Evolutionary conservation across 2,329 filamentous ascomycete species (phyloP).

Genomic region (Phialophora expanda): DNA sequence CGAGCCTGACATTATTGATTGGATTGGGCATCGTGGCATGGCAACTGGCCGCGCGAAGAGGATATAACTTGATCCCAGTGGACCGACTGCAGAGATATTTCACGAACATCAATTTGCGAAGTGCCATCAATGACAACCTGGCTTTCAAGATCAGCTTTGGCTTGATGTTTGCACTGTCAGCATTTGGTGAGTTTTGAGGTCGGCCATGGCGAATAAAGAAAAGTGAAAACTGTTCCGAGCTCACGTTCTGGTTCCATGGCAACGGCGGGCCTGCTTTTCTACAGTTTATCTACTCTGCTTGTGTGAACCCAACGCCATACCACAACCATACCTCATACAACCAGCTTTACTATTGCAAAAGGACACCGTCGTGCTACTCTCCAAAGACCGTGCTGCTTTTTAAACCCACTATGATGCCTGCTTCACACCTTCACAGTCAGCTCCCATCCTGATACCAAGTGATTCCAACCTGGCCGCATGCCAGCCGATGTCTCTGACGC

Average conservation of each 20-base stretch:
- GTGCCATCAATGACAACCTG: constrained; percentile 47
- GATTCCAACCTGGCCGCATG: too few species aligned
- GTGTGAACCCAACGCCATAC: too few species aligned
- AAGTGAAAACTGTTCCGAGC: background rate
- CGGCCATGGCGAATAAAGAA: background rate
- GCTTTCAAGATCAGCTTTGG: constrained; percentile 56
- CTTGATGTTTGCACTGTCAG: constrained; percentile 51
- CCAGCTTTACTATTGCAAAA: background rate
- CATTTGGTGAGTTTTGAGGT: constrained; percentile 46
- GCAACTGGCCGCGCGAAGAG: constrained; percentile 55
- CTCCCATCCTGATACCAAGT: background rate
- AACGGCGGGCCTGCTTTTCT: background rate
- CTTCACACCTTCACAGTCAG: background rate
- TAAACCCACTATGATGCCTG: background rate
- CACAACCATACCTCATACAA: too few species aligned
- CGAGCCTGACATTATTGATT: constrained; percentile 50
- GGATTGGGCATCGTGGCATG: constrained; percentile 52
- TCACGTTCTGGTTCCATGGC: background rate
- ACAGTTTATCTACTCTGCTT: background rate
- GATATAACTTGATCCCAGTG: constrained; percentile 53
- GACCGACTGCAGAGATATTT: constrained; percentile 50
- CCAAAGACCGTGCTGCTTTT: background rate
- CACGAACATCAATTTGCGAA: constrained; percentile 49
- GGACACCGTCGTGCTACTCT: background rate
- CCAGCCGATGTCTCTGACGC: background rate